These are phyloP conservation scores for Toxoplasma gondii DNA, from an alignment of 169 alveolate species.

Conservation along the genomic window DNA sequence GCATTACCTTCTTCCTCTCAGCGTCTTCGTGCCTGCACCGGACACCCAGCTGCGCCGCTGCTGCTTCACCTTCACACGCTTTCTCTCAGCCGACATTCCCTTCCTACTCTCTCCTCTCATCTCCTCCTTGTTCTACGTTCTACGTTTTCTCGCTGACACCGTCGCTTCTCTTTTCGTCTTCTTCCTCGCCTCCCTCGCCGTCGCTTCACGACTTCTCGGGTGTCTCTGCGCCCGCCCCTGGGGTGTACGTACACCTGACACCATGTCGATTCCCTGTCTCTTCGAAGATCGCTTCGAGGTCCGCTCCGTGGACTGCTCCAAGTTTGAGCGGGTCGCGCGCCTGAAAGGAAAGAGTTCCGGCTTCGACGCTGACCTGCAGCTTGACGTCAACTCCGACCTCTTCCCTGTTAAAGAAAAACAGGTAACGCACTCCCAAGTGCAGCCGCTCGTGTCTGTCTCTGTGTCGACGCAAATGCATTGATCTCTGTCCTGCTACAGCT, in stretches of 20 bases:
- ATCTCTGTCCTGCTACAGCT: too few species aligned
- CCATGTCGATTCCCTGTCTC: conserved; percentile 67
- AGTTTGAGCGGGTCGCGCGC: conserved; percentile 89
- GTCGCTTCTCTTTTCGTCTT: background rate
- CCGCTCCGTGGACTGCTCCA: conserved; percentile 87
- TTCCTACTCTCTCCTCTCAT: background rate
- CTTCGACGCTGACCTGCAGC: conserved; percentile 89
- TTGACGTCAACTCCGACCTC: conserved; percentile 88
- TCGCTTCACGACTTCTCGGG: background rate
- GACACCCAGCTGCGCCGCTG: background rate
- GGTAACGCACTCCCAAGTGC: conserved; percentile 66
- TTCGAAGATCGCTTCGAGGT: conserved; percentile 91
- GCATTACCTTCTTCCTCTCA: background rate
- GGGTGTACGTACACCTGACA: background rate
- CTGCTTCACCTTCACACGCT: background rate
- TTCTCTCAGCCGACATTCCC: background rate
- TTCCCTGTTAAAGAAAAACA: conserved; percentile 86
- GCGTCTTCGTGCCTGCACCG: background rate
- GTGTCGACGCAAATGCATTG: background rate
- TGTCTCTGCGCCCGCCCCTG: too few species aligned
- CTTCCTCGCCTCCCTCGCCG: background rate
- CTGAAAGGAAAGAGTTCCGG: conserved; percentile 91
- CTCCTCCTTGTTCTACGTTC: background rate
- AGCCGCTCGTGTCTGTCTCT: background rate
- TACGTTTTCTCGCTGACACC: background rate